Evolutionary conservation across 768 basidiomycete genomes (phyloP), one percentile per base, ranked within the genome.

Genomic region (Trametes gibbosa): DNA sequence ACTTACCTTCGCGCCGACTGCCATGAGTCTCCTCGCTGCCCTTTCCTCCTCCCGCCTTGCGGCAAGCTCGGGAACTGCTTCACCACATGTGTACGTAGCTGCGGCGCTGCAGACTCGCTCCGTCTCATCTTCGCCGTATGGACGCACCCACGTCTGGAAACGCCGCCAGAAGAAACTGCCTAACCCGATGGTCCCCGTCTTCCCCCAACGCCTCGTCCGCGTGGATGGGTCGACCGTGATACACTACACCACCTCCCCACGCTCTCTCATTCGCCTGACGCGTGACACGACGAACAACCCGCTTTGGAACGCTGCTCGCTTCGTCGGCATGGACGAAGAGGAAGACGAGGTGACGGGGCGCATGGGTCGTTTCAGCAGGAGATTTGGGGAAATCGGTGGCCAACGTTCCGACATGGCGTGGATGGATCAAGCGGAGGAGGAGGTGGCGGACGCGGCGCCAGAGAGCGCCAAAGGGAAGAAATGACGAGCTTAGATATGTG

Each of bases 211-310:
- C 63, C 89, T 96, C 60, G 81, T 92, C 57, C 86, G 90, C 64
- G 86, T 92, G 0, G 95, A 96, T 75, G 94, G 95, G 12, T 89
- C 90, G 25, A 90, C 89, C 0, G 93, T 92, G 71, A 85, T 83
- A 5, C 90, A 95, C 65, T 90, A 88, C 82, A 92, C 90, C 13
- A 95, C 94, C 1, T 92, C 93, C 0, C 94, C 95, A 0, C 86
- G 85, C 6, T 86, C 88, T 3, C 72, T 83, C 37, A 81, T 92
- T 46, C 83, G 86, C 37, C 78, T 95, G 47, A 90, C 93, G 19
- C 85, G 93, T 41, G 94, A 96, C 67, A 86, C 90, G 50, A 91
- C 90, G 16, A 97, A 94, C 70, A 87, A 94, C 66, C 90, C 94
- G 1, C 73, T 92, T 6, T 97, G 90, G 89, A 90, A 91, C 68